A percentile compares a stretch with the other conserved stretches of the same genome.
Conservation (phyloP, 2,329 filamentous ascomycete genomes). For the Westerdykella aurantiaca region DNA sequence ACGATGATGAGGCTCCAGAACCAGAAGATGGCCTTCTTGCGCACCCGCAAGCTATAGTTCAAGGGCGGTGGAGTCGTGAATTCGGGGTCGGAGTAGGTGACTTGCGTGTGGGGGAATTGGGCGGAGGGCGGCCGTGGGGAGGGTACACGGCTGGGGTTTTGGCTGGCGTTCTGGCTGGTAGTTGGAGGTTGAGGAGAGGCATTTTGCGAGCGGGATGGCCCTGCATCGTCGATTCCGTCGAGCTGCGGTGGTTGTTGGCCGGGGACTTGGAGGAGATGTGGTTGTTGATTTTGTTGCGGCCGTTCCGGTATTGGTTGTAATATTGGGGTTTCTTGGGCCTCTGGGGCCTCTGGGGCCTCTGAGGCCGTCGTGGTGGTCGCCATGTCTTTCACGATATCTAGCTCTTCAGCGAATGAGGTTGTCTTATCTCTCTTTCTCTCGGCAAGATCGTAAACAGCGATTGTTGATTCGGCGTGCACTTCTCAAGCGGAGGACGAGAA, state of each 20-base stretch:
- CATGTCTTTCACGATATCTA: not conserved
- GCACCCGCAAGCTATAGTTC: conserved; percentile 50
- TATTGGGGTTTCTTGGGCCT: too few relatives aligned
- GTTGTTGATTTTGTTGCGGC: too few relatives aligned
- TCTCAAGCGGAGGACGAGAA: too few relatives aligned
- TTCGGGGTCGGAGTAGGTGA: conserved; percentile 37
- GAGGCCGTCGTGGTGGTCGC: not conserved
- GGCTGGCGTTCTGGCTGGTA: conserved; percentile 8
- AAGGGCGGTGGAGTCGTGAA: conserved; percentile 47
- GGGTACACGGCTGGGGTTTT: conserved; percentile 20
- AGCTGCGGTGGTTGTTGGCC: too few relatives aligned
- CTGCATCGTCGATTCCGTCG: conserved; percentile 4
- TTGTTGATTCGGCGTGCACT: too few relatives aligned
- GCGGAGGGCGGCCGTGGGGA: conserved; percentile 28
- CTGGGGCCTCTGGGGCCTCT: not conserved
- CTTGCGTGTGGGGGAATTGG: conserved; percentile 37
- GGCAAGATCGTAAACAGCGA: too few relatives aligned
- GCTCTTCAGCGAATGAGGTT: too few relatives aligned
- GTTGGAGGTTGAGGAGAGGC: not conserved
- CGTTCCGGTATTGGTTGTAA: too few relatives aligned
- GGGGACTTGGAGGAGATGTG: too few relatives aligned
- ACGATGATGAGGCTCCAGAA: conserved; percentile 57
- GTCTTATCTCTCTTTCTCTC: too few relatives aligned
- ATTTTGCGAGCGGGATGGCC: not conserved
- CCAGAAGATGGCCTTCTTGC: conserved; percentile 52